A percentile compares a stretch with the other conserved stretches of the same genome.
These are phyloP conservation scores for Arthrinium phaeospermum DNA, from an alignment of 2,329 filamentous ascomycete genomes.

Conservation along the genomic window DNA sequence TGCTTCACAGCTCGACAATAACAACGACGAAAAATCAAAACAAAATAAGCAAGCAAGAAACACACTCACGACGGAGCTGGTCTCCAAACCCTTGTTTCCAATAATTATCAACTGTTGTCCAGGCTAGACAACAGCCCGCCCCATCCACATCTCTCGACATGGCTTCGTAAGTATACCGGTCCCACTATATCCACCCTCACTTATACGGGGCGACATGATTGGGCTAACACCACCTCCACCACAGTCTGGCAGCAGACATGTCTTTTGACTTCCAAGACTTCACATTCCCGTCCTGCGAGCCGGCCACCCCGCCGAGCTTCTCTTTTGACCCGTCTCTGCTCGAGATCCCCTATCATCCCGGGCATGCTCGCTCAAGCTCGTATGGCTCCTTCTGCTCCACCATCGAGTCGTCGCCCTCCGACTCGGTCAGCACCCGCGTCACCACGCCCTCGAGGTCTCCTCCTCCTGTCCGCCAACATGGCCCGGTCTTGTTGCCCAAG, in stretches of 20 bases:
- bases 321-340: constrained; percentile 63
- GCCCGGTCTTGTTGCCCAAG: constrained; percentile 81
- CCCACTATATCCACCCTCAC: constrained; percentile 22
- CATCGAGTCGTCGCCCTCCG: constrained; percentile 61
- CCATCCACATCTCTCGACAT: constrained; percentile 40
- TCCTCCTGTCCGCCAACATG: constrained; percentile 78
- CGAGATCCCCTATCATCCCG: constrained; percentile 56
- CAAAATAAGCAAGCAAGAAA: constrained; percentile 21
- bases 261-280: constrained; percentile 68
- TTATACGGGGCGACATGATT: not conserved
- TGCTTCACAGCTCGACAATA: constrained; percentile 6
- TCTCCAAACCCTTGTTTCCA: constrained; percentile 33
- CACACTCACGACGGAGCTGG: constrained; percentile 36
- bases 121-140: constrained; percentile 32
- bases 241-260: constrained; percentile 67
- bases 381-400: constrained; percentile 70
- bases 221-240: constrained; percentile 35
- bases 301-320: constrained; percentile 56
- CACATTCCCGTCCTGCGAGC: constrained; percentile 60
- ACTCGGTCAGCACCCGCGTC: constrained; percentile 67
- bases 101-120: constrained; percentile 35
- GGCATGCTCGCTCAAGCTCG: constrained; percentile 68
- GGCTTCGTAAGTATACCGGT: constrained; percentile 47
- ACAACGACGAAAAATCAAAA: not conserved
- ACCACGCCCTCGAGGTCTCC: constrained; percentile 70